These are phyloP conservation scores for Ailanthus altissimus DNA, from an alignment of 345 rosid species.

Conservation along the genomic window DNA sequence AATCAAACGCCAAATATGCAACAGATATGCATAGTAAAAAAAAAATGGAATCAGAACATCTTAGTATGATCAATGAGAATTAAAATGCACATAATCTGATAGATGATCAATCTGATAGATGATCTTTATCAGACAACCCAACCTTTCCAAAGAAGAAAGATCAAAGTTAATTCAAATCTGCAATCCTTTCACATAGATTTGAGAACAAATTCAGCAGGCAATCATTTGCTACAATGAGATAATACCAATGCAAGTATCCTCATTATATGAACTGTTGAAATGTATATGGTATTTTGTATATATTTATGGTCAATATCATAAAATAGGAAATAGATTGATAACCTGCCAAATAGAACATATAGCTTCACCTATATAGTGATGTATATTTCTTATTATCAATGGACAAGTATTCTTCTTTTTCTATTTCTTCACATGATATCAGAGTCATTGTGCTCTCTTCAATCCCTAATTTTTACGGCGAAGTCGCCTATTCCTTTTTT, in stretches of 20 bases:
- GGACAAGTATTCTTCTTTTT: too few species aligned
- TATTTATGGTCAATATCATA: too few species aligned
- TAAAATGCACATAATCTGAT: background rate
- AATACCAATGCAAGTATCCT: background rate
- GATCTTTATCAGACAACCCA: constrained; percentile 3
- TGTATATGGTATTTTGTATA: too few species aligned
- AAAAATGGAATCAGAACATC: background rate
- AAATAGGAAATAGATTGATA: too few species aligned
- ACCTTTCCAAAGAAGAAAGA: background rate
- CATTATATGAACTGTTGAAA: background rate
- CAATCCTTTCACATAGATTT: background rate
- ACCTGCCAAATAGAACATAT: too few species aligned
- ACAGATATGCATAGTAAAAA: background rate
- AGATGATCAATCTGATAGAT: background rate
- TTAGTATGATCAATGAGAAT: background rate
- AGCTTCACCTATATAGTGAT: too few species aligned
- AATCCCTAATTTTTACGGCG: too few species aligned
- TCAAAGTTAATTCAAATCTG: constrained; percentile 3
- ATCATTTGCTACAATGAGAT: constrained; percentile 4
- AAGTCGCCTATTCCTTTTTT: too few species aligned
- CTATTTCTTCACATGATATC: too few species aligned
- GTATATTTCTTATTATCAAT: too few species aligned
- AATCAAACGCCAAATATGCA: background rate
- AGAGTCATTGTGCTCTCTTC: too few species aligned
- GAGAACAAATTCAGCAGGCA: background rate